Conservation (phyloP, 2,329 filamentous ascomycete species). For the Penicillium sp. region DNA sequence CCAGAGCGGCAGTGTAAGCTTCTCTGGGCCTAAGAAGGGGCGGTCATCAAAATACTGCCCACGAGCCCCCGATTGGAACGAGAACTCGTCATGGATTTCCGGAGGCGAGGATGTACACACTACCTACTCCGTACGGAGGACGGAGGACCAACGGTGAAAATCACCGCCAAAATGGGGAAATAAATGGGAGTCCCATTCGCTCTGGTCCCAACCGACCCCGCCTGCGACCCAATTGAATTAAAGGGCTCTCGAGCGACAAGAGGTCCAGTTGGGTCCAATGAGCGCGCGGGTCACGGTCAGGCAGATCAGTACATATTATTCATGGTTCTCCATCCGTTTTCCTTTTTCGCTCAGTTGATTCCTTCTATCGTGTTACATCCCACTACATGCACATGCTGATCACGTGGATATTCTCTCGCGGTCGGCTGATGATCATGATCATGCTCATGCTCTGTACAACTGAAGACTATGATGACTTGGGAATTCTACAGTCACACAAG, state of each 20-base stretch:
- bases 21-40: background rate
- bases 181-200: background rate
- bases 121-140: no score
- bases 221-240: background rate
- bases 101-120: no score
- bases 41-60: background rate
- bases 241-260: background rate
- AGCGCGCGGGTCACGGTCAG: background rate
- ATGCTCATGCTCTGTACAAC: background rate
- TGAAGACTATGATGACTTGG: background rate
- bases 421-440: background rate
- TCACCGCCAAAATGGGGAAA: background rate
- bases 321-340: background rate
- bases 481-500: constrained; percentile 14
- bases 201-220: background rate
- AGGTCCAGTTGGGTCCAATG: background rate
- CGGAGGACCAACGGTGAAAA: background rate
- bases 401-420: background rate
- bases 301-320: background rate
- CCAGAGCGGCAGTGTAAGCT: constrained; percentile 1
- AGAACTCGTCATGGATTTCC: no score
- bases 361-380: background rate
- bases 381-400: background rate
- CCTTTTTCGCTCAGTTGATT: background rate
- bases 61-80: no score